Evolutionary conservation across 129 eudicot genomes (phyloP), one percentile per base, ranked within the genome.

Genomic region (Erigeron canadensis): DNA sequence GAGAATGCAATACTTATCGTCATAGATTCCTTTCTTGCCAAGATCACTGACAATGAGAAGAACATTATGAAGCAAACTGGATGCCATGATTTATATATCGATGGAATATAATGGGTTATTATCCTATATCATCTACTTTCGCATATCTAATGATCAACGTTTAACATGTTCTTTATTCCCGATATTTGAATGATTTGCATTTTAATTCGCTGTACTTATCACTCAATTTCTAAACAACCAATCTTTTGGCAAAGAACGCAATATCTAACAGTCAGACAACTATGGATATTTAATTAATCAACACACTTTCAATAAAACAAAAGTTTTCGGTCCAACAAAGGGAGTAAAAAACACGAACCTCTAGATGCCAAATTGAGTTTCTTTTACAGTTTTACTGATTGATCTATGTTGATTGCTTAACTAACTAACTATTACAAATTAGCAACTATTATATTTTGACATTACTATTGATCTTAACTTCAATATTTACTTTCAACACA

Each of bases 1-100:
- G 70, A 70, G 70, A 68, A 43, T 74, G 70, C 39, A 44, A 46
- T 46, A 15, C 68, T 75, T 84, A 78, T 79, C 79, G 59, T 81
- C 84, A 56, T 81, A 67, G 59, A 79, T 47, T 67, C 60, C 40
- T 79, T 72, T 76, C 56, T 47, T 63, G 10, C 63, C 53, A 51
- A 76, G 75, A 79, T 79, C 86, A 75, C 84, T 81, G 86, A 77
- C 81, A 73, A 75, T 37, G 53, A 22, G 39, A 71, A 53, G 34
- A 59, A 60, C 22, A 50, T 57, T 44, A 50, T 28, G 6, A 65
- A 55, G 17, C 40, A 65, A 74, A 72, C 45, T 41, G 23, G 44
- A 79, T 66, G 72, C 58, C 67, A 17, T 7, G 10, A 43, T 65
- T 43, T 75, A 56, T 63, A n/a, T 39, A 7, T 63, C 50, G 45